phyloP scores from a whole-genome alignment of 768 basidiomycete species.

The Mycena polygramma region DNA sequence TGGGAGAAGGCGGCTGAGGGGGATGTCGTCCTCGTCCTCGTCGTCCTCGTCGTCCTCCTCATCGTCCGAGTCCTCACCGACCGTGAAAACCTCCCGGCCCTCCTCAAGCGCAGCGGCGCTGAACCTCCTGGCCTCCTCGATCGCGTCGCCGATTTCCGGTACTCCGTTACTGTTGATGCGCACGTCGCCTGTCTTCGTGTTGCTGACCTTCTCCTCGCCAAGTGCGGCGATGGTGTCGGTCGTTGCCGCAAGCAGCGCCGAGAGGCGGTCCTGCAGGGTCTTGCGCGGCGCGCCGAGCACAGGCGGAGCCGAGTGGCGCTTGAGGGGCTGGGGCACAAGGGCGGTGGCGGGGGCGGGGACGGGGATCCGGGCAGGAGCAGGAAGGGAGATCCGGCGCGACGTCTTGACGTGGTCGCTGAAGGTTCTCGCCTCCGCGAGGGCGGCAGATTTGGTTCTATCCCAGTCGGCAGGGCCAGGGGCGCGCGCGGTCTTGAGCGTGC shows the following conservation, averaged over 20 bases:
- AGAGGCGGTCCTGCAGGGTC: conserved; percentile 8
- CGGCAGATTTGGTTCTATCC: conserved; percentile 3
- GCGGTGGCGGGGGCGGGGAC: not conserved
- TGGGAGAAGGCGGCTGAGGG: too few species aligned
- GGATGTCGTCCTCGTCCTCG: not conserved
- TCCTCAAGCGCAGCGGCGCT: conserved; percentile 21
- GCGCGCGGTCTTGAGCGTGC: not conserved
- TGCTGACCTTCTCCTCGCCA: not conserved
- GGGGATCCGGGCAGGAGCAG: not conserved
- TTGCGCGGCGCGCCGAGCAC: conserved; percentile 12
- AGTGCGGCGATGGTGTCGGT: conserved; percentile 17
- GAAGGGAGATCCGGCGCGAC: conserved; percentile 11
- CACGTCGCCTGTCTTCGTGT: not conserved
- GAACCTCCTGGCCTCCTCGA: not conserved
- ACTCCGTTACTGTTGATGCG: not conserved
- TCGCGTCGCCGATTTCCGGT: not conserved
- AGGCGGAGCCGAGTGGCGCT: conserved; percentile 26
- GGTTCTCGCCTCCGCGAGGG: conserved; percentile 11
- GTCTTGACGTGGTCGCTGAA: conserved; percentile 15
- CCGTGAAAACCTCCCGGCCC: not conserved
- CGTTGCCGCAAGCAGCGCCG: not conserved
- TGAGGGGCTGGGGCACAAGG: not conserved
- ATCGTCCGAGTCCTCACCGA: conserved; percentile 2
- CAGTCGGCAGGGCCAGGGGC: conserved; percentile 12
- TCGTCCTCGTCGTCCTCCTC: not conserved